These are phyloP conservation scores for Xylaria sp. DNA, from an alignment of 2,329 filamentous ascomycete species.

Conservation along the genomic window DNA sequence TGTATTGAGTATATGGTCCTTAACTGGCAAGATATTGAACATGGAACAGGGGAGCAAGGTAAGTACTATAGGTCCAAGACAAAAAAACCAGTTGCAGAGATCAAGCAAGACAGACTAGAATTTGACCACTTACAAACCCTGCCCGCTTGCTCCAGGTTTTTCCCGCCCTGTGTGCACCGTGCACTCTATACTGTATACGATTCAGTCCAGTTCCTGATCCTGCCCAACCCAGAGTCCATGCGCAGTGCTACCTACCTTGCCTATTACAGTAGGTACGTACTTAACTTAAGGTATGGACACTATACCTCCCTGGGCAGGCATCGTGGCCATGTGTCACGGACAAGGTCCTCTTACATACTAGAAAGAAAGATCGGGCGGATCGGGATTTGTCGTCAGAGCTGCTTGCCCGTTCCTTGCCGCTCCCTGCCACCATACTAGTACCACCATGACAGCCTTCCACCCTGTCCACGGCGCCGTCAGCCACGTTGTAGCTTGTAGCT, in stretches of 20 bases:
- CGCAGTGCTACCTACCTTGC: background rate
- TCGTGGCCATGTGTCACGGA: background rate
- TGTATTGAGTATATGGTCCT: background rate
- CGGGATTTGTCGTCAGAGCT: background rate
- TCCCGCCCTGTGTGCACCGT: background rate
- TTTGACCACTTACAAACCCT: constrained; percentile 15
- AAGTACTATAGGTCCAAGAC: background rate
- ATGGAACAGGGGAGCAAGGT: background rate
- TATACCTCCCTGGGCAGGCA: background rate
- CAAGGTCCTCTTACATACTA: constrained; percentile 22
- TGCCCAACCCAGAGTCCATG: constrained; percentile 9
- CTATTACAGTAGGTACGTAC: no score
- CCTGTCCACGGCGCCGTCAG: background rate
- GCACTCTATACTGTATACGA: background rate
- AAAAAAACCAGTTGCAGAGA: background rate
- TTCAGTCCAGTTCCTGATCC: background rate
- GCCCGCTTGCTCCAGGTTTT: constrained; percentile 31
- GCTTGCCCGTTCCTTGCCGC: background rate
- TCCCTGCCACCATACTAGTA: background rate
- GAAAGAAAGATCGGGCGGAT: constrained; percentile 28
- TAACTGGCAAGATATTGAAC: background rate
- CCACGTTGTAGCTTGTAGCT: background rate
- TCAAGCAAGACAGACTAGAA: no score
- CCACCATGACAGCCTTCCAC: no score
- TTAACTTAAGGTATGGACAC: background rate